Evolutionary conservation across 352 stramenopile genomes (phyloP).

Genomic region (Globisporangium parvum): DNA sequence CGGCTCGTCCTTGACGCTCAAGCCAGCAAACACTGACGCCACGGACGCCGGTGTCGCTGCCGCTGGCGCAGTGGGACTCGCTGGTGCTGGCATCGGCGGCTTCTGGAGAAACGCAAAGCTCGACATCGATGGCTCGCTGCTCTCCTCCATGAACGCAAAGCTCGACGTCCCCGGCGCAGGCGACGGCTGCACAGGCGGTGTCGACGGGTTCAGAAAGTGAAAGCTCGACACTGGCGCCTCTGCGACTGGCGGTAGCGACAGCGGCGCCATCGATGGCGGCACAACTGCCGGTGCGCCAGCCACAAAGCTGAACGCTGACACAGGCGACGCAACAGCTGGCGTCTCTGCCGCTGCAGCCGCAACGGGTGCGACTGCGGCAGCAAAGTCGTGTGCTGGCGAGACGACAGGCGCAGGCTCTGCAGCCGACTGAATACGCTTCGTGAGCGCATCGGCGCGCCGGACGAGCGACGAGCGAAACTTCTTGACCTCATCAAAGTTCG

Average conservation of each 20-base stretch:
- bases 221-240: constrained; percentile 25
- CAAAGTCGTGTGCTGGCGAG: background rate
- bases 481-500: constrained; percentile 69
- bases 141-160: constrained; percentile 39
- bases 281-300: constrained; percentile 6
- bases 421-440: constrained; percentile 56
- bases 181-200: constrained; percentile 10
- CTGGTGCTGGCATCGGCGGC: constrained; percentile 4
- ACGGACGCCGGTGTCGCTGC: constrained; percentile 1
- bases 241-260: constrained; percentile 11
- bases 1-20: constrained; percentile 33
- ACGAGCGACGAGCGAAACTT: constrained; percentile 66
- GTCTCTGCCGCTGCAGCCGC: background rate
- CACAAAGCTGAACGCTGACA: constrained; percentile 57
- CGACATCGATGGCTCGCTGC: constrained; percentile 11
- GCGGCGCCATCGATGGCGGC: constrained; percentile 2
- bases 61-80: no score
- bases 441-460: constrained; percentile 51
- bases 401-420: constrained; percentile 6
- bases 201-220: constrained; percentile 34
- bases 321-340: constrained; percentile 15
- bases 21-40: constrained; percentile 48
- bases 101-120: constrained; percentile 31
- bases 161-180: constrained; percentile 13
- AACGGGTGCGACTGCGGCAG: background rate